A percentile compares a stretch with the other conserved stretches of the same genome.
These are phyloP conservation scores for Tetracladium maxilliforme DNA, from an alignment of 2,329 filamentous ascomycete species.

Conservation along the genomic window DNA sequence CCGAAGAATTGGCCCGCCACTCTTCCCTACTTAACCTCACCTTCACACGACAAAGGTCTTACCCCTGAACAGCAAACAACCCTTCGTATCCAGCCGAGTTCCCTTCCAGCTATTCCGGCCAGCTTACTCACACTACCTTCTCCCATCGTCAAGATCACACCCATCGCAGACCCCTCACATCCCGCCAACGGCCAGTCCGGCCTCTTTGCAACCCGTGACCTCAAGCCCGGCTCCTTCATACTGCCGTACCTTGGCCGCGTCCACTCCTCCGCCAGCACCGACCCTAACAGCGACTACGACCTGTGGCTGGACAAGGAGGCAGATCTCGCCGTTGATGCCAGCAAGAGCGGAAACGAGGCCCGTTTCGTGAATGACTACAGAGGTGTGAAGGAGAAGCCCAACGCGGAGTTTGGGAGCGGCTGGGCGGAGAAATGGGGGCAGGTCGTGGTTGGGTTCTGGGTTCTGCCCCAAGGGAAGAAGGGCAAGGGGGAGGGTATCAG, in stretches of 20 bases:
- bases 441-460: slow-evolving; percentile 42
- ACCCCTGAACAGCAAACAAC: slow-evolving; percentile 5
- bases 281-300: slow-evolving; percentile 45
- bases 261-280: slow-evolving; percentile 23
- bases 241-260: slow-evolving; percentile 47
- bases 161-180: slow-evolving; percentile 33
- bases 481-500: slow-evolving; percentile 22
- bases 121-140: slow-evolving; percentile 26
- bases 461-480: slow-evolving; percentile 27
- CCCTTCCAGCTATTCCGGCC: slow-evolving; percentile 16
- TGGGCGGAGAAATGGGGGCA: slow-evolving; percentile 38
- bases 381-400: slow-evolving; percentile 32
- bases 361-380: slow-evolving; percentile 55
- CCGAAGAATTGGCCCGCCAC: slow-evolving; percentile 44
- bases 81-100: slow-evolving; percentile 9
- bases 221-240: slow-evolving; percentile 39
- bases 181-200: slow-evolving; percentile 43
- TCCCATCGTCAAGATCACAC: slow-evolving; percentile 34
- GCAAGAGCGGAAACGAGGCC: slow-evolving; percentile 42
- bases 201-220: slow-evolving; percentile 39
- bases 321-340: slow-evolving; percentile 45
- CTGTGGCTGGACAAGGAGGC: slow-evolving; percentile 43
- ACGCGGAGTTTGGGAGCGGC: slow-evolving; percentile 42
- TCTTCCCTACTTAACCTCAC: slow-evolving; percentile 35
- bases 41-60: too few relatives aligned